Base-by-base conservation (phyloP, 345 rosid genomes). In the Salix brachista region DNA sequence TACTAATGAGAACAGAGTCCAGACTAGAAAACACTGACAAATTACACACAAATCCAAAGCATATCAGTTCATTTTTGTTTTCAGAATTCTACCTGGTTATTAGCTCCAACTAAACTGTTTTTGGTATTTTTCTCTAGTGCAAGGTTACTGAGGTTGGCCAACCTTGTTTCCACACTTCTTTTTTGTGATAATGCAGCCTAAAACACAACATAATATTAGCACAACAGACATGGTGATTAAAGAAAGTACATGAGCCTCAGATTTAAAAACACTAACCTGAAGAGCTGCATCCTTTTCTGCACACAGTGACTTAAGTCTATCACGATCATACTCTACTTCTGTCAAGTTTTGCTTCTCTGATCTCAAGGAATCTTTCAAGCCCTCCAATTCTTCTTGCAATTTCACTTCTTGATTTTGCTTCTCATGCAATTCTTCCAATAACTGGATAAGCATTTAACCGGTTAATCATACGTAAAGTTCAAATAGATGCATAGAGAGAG, bases 301-400 rank as follows among this genome's bases (percentile, higher is more conserved):
- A 78, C 88, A 90, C 72, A 82, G 62, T 28, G 85, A 82, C 82
- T 80, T 82, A 65, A 89, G 90, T 75, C 85, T 84, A 79, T 90
- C 97, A 77, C 82, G 84, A 71, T 93, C 92, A 52, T 65, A 44
- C 30, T 79, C 75, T 75, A 89, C 83, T 72, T 90, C 91, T 77
- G 83, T 81, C 52, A 86, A 21, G 70, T 83, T 89, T 76, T 90
- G 87, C 89, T 86, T 85, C 84, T 90, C 98, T 72, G 75, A 77
- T 83, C 85, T 92, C 85, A 90, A 85, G 76, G 86, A 77, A 77
- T 77, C 91, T 86, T 84, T 84, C 83, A 90, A 60, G 74, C 82
- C 72, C 75, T 90, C 91, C 85, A 91, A 77, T 80, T 93, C 94
- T 82, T 90, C 96, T 79, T 81, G 96, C 83, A 92, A 67, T 76